Conservation (phyloP, 2,329 filamentous ascomycete genomes). For the Talaromyces piceae region DNA sequence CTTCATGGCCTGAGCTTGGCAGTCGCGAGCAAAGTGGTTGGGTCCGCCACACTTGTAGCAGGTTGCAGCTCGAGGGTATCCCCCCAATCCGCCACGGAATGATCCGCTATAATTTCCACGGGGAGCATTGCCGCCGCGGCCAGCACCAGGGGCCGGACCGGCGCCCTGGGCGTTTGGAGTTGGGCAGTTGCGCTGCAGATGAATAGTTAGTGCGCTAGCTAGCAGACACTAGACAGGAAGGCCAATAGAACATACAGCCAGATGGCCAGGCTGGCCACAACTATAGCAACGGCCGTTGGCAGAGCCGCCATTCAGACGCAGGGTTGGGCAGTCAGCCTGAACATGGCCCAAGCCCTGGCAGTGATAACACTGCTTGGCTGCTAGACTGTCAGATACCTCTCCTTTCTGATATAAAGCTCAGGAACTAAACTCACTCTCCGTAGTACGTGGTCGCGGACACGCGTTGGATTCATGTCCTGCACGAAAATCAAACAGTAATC, state of each 20-base stretch:
- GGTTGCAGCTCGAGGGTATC: slow-evolving; percentile 49
- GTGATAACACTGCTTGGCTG: slow-evolving; percentile 98
- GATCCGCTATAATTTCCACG: slow-evolving; percentile 58
- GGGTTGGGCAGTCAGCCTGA: slow-evolving; percentile 95
- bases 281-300: slow-evolving; percentile 90
- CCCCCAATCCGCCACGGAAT: slow-evolving; percentile 65
- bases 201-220: not conserved
- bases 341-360: slow-evolving; percentile 98
- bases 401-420: not conserved
- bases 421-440: slow-evolving; percentile 58
- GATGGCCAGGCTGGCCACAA: slow-evolving; percentile 85
- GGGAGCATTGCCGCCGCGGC: slow-evolving; percentile 56
- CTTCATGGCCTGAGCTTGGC: slow-evolving; percentile 97
- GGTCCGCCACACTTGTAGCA: slow-evolving; percentile 72
- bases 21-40: slow-evolving; percentile 97
- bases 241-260: slow-evolving; percentile 56
- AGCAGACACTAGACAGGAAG: not conserved
- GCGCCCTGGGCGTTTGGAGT: slow-evolving; percentile 57
- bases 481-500: slow-evolving; percentile 1
- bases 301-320: slow-evolving; percentile 75
- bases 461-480: slow-evolving; percentile 91
- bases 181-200: slow-evolving; percentile 69
- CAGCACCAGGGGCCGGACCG: slow-evolving; percentile 50
- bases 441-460: slow-evolving; percentile 92
- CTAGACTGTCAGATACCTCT: slow-evolving; percentile 8